Evolutionary conservation across 169 alveolate genomes (phyloP), one percentile per base, ranked within the genome.

Genomic region (Plasmodium cynomolgi): DNA sequence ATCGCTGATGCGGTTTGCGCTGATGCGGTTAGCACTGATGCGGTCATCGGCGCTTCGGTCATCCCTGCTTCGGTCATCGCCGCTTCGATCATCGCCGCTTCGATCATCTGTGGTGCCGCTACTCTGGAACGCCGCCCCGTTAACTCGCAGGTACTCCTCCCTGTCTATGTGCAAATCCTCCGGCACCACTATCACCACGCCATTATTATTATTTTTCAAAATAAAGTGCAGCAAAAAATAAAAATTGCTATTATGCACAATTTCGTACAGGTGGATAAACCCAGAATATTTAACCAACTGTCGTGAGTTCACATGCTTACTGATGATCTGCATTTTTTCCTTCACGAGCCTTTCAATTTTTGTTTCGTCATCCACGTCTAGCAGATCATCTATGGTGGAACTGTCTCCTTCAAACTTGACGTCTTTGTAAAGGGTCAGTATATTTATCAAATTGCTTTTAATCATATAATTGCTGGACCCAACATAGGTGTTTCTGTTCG

Each of bases 201-300:
- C 85, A 80, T 81, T 81, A 72, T 47, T 90, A 62, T 50, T 80
- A 74, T 90, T 90, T 81, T 31, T 58, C 41, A 44, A 23, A 31
- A 90, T 37, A 80, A 90, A 90, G 82, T 90, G 94, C n/a, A 90
- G 15, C 23, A 90, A 90, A 62, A 81, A 90, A 39, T 80, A 90
- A 33, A 90, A 56, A 90, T 90, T 90, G 7, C 34, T 62, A 7
- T 15, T 83, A 50, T 90, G 58, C 23, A 90, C 74, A 62, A 90
- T 90, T 90, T 90, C 94, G 82, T 90, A 90, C 34, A 90, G 34
- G 83, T 90, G 20, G 7, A 90, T 90, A 81, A 90, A 1, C 9
- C 94, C 94, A 8, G 85, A 74, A 80, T 80, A 79, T 44, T 90
- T 90, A 34, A 90, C 34, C 17, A 90, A 2, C 33, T 90, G 82